Evolutionary conservation across 352 stramenopile genomes (phyloP).

Genomic region (Pythium pyrilobum): DNA sequence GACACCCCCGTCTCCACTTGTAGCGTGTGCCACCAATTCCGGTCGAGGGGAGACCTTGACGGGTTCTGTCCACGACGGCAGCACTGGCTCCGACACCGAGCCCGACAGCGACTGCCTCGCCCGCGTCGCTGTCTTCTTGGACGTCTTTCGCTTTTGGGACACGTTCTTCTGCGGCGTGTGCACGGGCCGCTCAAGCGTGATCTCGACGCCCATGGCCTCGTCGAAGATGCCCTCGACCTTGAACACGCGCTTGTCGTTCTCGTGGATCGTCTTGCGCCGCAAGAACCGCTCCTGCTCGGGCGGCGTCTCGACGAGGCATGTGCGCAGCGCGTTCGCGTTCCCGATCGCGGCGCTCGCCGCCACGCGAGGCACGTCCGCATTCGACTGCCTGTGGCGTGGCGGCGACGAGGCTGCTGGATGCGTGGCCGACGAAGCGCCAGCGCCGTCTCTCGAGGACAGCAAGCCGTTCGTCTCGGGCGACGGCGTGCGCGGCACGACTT

Average conservation of each 20-base stretch:
- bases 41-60: too few relatives aligned
- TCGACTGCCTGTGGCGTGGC: neutral
- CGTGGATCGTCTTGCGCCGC: constrained; percentile 24
- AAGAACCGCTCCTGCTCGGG: constrained; percentile 57
- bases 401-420: neutral
- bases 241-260: constrained; percentile 33
- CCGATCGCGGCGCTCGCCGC: neutral
- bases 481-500: neutral
- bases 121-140: too few relatives aligned
- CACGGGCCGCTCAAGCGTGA: constrained; percentile 41
- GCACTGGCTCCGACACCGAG: neutral
- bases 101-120: neutral
- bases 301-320: neutral
- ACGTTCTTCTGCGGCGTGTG: neutral
- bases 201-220: constrained; percentile 49
- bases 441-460: neutral
- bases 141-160: neutral
- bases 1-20: too few relatives aligned
- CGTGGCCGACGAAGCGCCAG: too few relatives aligned
- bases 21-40: too few relatives aligned
- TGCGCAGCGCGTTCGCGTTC: neutral
- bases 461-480: too few relatives aligned
- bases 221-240: constrained; percentile 32
- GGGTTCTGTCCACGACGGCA: too few relatives aligned
- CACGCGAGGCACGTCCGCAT: neutral